A percentile compares a stretch with the other conserved stretches of the same genome.
These are phyloP conservation scores for Sporothrix brasiliensis DNA, from an alignment of 2,329 filamentous ascomycete genomes.

Conservation along the genomic window DNA sequence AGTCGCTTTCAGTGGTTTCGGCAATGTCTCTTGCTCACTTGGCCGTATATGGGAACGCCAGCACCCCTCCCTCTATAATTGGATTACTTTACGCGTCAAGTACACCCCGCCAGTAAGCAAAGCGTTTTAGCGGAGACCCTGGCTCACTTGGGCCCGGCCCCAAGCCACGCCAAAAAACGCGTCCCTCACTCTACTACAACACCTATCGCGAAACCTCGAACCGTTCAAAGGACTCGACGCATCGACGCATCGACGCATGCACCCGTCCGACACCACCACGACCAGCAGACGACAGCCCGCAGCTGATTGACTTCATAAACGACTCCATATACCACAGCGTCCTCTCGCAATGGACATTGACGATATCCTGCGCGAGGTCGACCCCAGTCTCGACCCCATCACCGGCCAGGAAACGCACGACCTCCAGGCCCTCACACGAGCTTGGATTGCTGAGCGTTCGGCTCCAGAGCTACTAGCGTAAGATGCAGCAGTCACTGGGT, in stretches of 20 bases:
- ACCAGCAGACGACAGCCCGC: not conserved
- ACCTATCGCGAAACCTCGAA: not conserved
- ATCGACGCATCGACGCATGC: not conserved
- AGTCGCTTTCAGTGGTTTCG: not conserved
- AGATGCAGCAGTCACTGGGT: slow-evolving; percentile 37
- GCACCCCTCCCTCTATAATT: not conserved
- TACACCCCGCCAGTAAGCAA: not conserved
- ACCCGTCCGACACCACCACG: not conserved
- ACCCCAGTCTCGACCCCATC: slow-evolving; percentile 58
- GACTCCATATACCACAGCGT: not conserved
- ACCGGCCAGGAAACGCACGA: slow-evolving; percentile 66
- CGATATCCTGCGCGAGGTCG: slow-evolving; percentile 75
- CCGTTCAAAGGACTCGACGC: not conserved
- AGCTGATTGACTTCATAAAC: not conserved
- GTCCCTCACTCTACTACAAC: not conserved
- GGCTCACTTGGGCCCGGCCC: not conserved
- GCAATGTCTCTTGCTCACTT: too few relatives aligned
- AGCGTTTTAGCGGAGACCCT: not conserved
- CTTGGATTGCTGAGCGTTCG: slow-evolving; percentile 90
- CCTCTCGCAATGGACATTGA: slow-evolving; percentile 68
- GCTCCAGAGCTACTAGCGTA: slow-evolving; percentile 87
- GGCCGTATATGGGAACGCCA: not conserved
- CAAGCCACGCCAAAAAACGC: slow-evolving; percentile 17
- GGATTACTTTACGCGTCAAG: slow-evolving; percentile 18
- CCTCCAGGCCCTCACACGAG: slow-evolving; percentile 84